Evolutionary conservation across 2,329 filamentous ascomycete species (phyloP).

Genomic region (Alternaria gaisen): DNA sequence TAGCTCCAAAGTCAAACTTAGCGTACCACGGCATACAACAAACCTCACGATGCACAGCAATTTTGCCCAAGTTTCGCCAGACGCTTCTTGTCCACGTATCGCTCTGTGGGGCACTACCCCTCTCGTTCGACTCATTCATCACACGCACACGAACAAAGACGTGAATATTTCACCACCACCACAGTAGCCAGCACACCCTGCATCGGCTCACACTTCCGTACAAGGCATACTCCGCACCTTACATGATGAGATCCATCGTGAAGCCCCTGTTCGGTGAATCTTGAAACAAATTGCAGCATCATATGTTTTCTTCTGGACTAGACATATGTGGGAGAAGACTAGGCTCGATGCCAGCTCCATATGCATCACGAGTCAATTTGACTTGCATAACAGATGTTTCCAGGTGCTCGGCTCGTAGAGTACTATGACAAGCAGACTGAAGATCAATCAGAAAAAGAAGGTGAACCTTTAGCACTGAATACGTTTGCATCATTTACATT

Average conservation of each 20-base stretch:
- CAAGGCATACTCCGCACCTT: neutral
- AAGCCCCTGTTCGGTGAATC: neutral
- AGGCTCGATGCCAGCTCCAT: neutral
- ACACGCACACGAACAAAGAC: neutral
- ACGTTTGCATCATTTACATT: neutral
- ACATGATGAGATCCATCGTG: neutral
- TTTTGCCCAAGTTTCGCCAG: neutral
- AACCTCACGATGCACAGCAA: neutral
- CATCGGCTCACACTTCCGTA: neutral
- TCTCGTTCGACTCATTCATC: slow-evolving; percentile 1
- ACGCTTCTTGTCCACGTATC: neutral
- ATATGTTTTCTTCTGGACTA: neutral
- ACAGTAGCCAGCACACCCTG: neutral
- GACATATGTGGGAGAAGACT: neutral
- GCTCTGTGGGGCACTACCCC: slow-evolving; percentile 1
- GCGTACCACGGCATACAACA: neutral
- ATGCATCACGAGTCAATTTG: neutral
- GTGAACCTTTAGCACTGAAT: neutral
- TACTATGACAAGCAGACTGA: neutral
- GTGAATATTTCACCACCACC: neutral
- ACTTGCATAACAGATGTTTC: neutral
- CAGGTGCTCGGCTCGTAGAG: neutral
- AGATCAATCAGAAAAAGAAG: neutral
- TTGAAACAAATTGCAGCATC: neutral
- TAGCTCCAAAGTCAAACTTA: neutral